phyloP scores from a whole-genome alignment of 129 eudicot species.

The Escallonia rubra region DNA sequence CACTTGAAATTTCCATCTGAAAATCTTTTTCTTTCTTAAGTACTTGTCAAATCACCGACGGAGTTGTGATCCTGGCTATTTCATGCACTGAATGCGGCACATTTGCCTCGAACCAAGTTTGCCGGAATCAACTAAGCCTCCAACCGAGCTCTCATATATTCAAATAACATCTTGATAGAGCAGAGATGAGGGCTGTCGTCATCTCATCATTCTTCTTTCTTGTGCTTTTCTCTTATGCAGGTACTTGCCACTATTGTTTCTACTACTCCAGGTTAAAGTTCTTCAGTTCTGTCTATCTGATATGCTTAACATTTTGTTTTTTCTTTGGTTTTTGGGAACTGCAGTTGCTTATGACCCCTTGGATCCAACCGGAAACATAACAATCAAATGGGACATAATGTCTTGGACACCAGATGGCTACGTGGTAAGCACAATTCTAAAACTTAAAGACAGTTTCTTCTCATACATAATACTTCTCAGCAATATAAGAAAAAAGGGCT shows the following conservation, averaged over 20 bases:
- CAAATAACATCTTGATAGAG: constrained; percentile 1
- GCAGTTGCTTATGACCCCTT: constrained; percentile 84
- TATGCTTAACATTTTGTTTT: background rate
- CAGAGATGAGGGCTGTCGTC: constrained; percentile 26
- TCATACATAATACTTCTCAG: background rate
- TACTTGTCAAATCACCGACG: background rate
- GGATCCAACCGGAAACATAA: constrained; percentile 81
- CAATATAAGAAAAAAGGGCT: no score
- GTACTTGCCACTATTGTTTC: constrained; percentile 6
- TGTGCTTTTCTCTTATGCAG: constrained; percentile 36
- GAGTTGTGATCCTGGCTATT: background rate
- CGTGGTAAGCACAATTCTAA: constrained; percentile 35
- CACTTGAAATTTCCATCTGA: constrained; percentile 16
- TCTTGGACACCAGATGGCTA: constrained; percentile 80
- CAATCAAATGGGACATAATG: constrained; percentile 86
- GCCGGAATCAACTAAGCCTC: background rate
- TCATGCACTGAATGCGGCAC: background rate
- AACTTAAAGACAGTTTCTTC: background rate
- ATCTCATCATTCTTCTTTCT: constrained; percentile 30
- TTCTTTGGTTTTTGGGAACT: background rate
- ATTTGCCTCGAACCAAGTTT: background rate
- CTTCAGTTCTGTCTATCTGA: no score
- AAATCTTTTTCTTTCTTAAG: constrained; percentile 24
- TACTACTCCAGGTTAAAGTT: background rate
- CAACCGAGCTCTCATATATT: constrained; percentile 5